phyloP scores from a whole-genome alignment of 805 yeast species.

The Clavispora vitiphila region DNA sequence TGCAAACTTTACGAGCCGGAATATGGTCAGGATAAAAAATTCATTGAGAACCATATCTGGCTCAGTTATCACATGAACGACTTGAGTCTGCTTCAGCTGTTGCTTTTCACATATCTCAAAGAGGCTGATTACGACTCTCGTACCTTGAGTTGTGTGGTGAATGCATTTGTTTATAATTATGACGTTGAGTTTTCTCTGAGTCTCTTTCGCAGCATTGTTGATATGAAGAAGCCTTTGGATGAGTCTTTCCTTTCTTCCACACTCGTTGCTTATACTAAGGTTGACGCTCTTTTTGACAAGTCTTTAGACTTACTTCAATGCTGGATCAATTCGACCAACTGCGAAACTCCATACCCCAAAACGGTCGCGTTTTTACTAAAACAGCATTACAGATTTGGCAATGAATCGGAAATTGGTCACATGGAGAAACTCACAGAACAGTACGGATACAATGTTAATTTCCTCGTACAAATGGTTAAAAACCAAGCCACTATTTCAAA shows the following conservation, averaged over 20 bases:
- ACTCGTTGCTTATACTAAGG: slow-evolving; percentile 19
- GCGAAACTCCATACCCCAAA: slow-evolving; percentile 22
- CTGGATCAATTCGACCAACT: slow-evolving; percentile 24
- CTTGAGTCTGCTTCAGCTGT: slow-evolving; percentile 17
- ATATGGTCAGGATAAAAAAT: slow-evolving; percentile 9
- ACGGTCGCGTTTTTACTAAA: slow-evolving; percentile 23
- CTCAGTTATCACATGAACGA: slow-evolving; percentile 34
- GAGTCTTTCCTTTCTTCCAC: slow-evolving; percentile 24
- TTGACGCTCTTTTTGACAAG: slow-evolving; percentile 30
- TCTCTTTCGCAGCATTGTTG: slow-evolving; percentile 21
- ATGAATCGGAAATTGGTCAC: slow-evolving; percentile 18
- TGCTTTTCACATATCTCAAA: slow-evolving; percentile 19
- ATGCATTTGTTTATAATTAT: slow-evolving; percentile 27
- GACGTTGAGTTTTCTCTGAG: slow-evolving; percentile 29
- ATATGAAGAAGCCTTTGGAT: slow-evolving; percentile 19
- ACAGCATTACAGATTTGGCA: slow-evolving; percentile 28
- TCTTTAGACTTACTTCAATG: slow-evolving; percentile 16
- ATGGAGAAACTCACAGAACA: slow-evolving; percentile 18
- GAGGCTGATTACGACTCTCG: slow-evolving; percentile 17
- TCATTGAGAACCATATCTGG: slow-evolving; percentile 27
- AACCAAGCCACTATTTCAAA: slow-evolving; percentile 22
- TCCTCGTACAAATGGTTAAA: slow-evolving; percentile 19
- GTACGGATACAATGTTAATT: slow-evolving; percentile 18
- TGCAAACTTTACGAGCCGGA: slow-evolving; percentile 17
- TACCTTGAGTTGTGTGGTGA: slow-evolving; percentile 25